These are phyloP conservation scores for Fraxinus velutina DNA, from an alignment of 305 asterid species.

Conservation along the genomic window DNA sequence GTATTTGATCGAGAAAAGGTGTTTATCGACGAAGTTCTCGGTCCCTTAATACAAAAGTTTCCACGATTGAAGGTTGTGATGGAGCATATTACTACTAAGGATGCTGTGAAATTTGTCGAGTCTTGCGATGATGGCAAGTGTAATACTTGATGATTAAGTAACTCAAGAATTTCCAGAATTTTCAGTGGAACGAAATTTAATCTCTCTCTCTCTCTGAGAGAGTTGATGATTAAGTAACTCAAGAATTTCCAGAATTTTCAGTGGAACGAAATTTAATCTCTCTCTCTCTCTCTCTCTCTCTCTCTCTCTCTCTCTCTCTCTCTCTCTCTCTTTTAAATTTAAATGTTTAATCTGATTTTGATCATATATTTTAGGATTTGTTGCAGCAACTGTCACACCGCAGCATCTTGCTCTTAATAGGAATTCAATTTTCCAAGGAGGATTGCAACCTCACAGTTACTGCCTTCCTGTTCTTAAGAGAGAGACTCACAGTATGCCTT, in stretches of 20 bases:
- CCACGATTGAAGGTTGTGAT: conserved; percentile 80
- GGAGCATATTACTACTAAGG: conserved; percentile 92
- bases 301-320: neutral
- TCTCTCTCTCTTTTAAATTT: neutral
- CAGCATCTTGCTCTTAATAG: conserved; percentile 87
- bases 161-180: neutral
- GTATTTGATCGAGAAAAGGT: conserved; percentile 89
- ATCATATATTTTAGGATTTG: conserved; percentile 46
- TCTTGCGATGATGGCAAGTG: conserved; percentile 64
- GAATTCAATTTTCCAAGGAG: conserved; percentile 89
- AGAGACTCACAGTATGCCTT: conserved; percentile 68
- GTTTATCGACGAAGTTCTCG: conserved; percentile 65
- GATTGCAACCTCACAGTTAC: conserved; percentile 83
- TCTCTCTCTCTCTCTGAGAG: no score
- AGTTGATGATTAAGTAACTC: neutral
- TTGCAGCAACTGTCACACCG: conserved; percentile 95
- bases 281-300: neutral
- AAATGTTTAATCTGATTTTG: conserved; percentile 13
- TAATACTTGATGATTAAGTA: neutral
- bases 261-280: neutral
- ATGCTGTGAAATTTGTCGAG: conserved; percentile 75
- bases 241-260: conserved; percentile 3
- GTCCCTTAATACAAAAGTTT: conserved; percentile 60
- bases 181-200: neutral
- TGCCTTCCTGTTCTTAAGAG: conserved; percentile 92